Evolutionary conservation across 768 basidiomycete species (phyloP), one percentile per base, ranked within the genome.

Genomic region (Suillus paluster): DNA sequence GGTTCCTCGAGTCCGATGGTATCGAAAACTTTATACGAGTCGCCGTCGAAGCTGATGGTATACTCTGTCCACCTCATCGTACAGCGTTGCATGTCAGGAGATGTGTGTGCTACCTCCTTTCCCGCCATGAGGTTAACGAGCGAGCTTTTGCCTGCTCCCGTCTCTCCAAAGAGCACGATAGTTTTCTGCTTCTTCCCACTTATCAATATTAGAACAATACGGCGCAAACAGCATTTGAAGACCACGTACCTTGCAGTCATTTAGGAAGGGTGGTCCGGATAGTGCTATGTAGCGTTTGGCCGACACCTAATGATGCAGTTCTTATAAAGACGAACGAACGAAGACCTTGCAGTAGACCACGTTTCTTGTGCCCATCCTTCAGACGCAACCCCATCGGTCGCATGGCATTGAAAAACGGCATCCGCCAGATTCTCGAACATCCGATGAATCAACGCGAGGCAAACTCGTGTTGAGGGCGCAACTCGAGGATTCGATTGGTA

Each of bases 61-160:
- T 72, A 64, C 34, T 70, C 45, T 39, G 67, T 63, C 38, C 71
- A 74, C 36, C 71, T 55, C 52, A 80, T 68, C 5, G 81, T 82
- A 58, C 75, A 78, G 5, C 81, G 80, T 8, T 66, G 62, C 11
- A 74, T 73, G 6, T 69, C 65, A 55, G 70, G 72, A 9, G 78
- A 79, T 15, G 73, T 72, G 2, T 58, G 45, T 17, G 80, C 80
- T 14, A 68, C 58, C 0, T 73, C 60, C 4, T 60, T 33, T 12
- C 71, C 73, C n/a, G 69, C 61, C 53, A 82, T 68, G 72, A 83
- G 74, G 66, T 82, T 82, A 33, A 82, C 64, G 34, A 82, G 70
- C 3, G 78, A 80, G 66, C 81, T 83, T 66, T 83, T 83, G 3
- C 77, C 76, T 46, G 72, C 60, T 25, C 73, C 73, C 5, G 72